A percentile compares a stretch with the other conserved stretches of the same genome.
phyloP scores from a whole-genome alignment of 2,329 filamentous ascomycete species.

The Exophiala sp. region DNA sequence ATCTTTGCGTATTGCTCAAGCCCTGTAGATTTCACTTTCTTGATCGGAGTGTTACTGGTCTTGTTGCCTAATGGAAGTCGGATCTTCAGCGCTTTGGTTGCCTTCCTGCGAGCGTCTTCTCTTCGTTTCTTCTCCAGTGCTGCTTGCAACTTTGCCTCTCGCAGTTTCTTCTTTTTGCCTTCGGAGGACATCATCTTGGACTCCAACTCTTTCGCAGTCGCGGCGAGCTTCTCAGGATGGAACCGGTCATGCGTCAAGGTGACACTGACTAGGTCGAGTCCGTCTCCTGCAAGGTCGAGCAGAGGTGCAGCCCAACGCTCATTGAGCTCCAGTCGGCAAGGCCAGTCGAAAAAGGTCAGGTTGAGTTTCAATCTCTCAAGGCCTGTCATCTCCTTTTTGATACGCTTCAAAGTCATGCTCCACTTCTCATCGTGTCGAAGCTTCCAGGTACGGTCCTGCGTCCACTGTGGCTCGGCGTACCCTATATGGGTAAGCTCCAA shows the following conservation, averaged over 20 bases:
- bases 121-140: slow-evolving; percentile 17
- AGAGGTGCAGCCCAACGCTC: slow-evolving; percentile 21
- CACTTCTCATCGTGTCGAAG: slow-evolving; percentile 26
- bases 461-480: slow-evolving; percentile 25
- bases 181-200: slow-evolving; percentile 25
- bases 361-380: slow-evolving; percentile 20
- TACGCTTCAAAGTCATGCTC: slow-evolving; percentile 13
- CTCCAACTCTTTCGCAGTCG: slow-evolving; percentile 18
- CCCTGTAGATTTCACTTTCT: slow-evolving; percentile 21
- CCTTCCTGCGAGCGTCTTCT: slow-evolving; percentile 16
- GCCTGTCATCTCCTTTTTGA: slow-evolving; percentile 18
- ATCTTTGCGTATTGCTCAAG: slow-evolving; percentile 20
- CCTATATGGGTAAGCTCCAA: slow-evolving; percentile 23
- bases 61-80: slow-evolving; percentile 10
- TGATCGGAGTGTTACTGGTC: slow-evolving; percentile 5
- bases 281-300: slow-evolving; percentile 15
- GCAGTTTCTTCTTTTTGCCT: slow-evolving; percentile 18
- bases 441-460: slow-evolving; percentile 22
- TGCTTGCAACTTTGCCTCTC: slow-evolving; percentile 12
- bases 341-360: slow-evolving; percentile 27
- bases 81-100: slow-evolving; percentile 27
- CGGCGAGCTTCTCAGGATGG: slow-evolving; percentile 9
- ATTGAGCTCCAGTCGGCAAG: slow-evolving; percentile 17
- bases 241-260: slow-evolving; percentile 23
- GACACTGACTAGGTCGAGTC: slow-evolving; percentile 20